Conservation (phyloP, 345 rosid genomes). For the rapeseed (Brassica napus) region Da-Ae NC_063439.1:4492501-4493000, state of each 20-base stretch:
- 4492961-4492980: constrained; percentile 25
- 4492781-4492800: constrained; percentile 62
- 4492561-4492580: constrained; percentile 3
- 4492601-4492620: not conserved
- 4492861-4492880: not conserved
- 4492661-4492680: constrained; percentile 48
- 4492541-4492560: constrained; percentile 52
- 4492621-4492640: not conserved
- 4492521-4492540: constrained; percentile 52
- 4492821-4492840: not conserved
- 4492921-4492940: constrained; percentile 41
- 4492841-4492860: constrained; percentile 4
- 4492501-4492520: constrained; percentile 48
- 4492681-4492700: constrained; percentile 70
- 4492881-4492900: constrained; percentile 23
- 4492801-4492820: not conserved
- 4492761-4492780: constrained; percentile 61
- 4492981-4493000: constrained; percentile 42
- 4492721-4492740: constrained; percentile 54
- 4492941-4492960: constrained; percentile 30
- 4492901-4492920: constrained; percentile 47
- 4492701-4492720: constrained; percentile 65
- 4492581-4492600: not conserved
- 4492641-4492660: not conserved
- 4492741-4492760: constrained; percentile 56